These are phyloP conservation scores for Claviceps sp. DNA, from an alignment of 2,329 filamentous ascomycete species.

Conservation along the genomic window DNA sequence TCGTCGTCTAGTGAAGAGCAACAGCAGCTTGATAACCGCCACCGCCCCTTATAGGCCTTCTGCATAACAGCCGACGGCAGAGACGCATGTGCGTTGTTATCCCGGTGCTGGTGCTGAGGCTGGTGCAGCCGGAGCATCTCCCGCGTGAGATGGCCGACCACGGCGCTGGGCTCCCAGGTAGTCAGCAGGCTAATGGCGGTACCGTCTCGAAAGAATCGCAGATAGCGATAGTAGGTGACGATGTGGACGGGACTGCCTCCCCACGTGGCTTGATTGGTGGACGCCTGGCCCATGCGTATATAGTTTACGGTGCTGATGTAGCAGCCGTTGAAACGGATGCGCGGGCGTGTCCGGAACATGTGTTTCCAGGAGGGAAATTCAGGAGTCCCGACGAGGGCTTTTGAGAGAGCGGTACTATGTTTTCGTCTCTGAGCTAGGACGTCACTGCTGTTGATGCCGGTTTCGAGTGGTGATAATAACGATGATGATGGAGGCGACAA, in stretches of 20 bases:
- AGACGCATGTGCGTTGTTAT: slow-evolving; percentile 13
- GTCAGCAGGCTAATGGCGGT: slow-evolving; percentile 68
- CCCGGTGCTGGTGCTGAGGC: slow-evolving; percentile 1
- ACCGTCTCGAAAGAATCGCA: slow-evolving; percentile 88
- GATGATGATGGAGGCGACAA: slow-evolving; percentile 2
- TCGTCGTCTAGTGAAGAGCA: slow-evolving; percentile 13
- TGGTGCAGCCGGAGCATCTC: slow-evolving; percentile 45
- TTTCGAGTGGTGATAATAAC: not conserved
- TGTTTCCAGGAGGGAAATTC: slow-evolving; percentile 41
- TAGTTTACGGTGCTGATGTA: slow-evolving; percentile 98
- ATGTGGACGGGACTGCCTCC: slow-evolving; percentile 67
- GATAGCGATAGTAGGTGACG: slow-evolving; percentile 94
- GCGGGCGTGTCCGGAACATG: slow-evolving; percentile 72
- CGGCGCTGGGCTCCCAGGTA: slow-evolving; percentile 68
- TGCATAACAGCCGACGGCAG: slow-evolving; percentile 46
- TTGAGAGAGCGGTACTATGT: slow-evolving; percentile 23
- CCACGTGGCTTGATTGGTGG: slow-evolving; percentile 61
- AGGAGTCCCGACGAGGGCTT: slow-evolving; percentile 25
- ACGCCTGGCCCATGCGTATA: slow-evolving; percentile 64
- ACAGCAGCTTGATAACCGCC: slow-evolving; percentile 29
- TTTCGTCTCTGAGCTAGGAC: slow-evolving; percentile 15
- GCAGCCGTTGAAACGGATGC: slow-evolving; percentile 85
- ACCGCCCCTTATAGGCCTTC: slow-evolving; percentile 46
- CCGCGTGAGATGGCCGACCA: slow-evolving; percentile 70
- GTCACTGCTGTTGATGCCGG: too few relatives aligned